Evolutionary conservation across 2,329 filamentous ascomycete genomes (phyloP), one percentile per base, ranked within the genome.

Genomic region (Penicillium hordei): DNA sequence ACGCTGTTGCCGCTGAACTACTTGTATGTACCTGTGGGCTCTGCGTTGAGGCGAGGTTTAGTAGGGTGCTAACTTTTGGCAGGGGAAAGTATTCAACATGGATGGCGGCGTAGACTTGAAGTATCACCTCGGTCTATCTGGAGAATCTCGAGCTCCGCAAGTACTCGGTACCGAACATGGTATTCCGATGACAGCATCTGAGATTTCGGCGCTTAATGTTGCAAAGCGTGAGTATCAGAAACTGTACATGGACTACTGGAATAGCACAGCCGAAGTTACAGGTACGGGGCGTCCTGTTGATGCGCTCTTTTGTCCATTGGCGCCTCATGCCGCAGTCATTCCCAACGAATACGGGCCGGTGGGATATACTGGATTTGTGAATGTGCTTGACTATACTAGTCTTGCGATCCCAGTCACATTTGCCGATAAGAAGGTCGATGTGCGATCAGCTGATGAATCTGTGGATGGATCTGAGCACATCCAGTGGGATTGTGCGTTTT

Each of bases 191-290:
- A 79, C 64, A 43, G 78, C 78, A 0, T 70, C 64, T 5, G 72
- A 78, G 25, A 77, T 82, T 51, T 77, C 80, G 45, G 74, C 70
- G 2, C 63, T 79, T 46, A 87, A 86, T 6, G 70, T 86, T 2
- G 70, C 73, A 17, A 84, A 84, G 57, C 76, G 85, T 1, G 76
- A 81, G 27, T 83, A 79, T 49, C 83, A 86, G 64, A 82, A 82
- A 57, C 71, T 77, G 19, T 88, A 88, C 61, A 79, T 85, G 70
- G 84, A 88, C 51, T 88, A 86, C 65, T 87, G 84, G 85, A 86
- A 86, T 60, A 79, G 75, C 15, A 86, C 83, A 0, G 75, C 71
- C 0, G 70, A 75, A 4, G 46, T 75, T n/a, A 84, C 82, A 0
- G 79, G 78, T 27, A 83, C 74, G 2, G 78, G 79, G 0, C 75